Conservation (phyloP, 2,329 filamentous ascomycete species). For the Dendryphion nanum region DNA sequence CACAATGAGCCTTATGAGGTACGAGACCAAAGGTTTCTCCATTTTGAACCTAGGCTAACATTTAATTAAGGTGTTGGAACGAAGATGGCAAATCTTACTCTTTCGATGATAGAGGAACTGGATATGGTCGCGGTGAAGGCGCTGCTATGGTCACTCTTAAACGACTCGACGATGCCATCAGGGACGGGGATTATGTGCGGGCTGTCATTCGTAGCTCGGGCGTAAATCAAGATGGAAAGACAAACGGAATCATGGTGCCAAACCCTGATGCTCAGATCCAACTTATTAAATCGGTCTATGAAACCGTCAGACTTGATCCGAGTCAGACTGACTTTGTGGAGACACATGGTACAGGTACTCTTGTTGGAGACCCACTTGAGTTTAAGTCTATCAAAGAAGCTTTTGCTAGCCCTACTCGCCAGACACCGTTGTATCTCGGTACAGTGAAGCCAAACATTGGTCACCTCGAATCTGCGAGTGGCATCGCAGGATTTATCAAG, state of each 20-base stretch:
- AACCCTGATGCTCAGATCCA: slow-evolving; percentile 3
- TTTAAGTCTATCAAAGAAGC: slow-evolving; percentile 7
- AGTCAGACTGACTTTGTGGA: slow-evolving; percentile 10
- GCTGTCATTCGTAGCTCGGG: slow-evolving; percentile 26
- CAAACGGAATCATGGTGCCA: slow-evolving; percentile 9
- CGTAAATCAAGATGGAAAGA: slow-evolving; percentile 28
- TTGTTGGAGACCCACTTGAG: slow-evolving; percentile 43
- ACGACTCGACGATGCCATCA: slow-evolving; percentile 17
- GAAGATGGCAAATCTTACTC: slow-evolving; percentile 20
- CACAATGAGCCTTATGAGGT: neutral
- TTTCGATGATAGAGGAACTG: slow-evolving; percentile 22
- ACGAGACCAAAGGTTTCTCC: slow-evolving; percentile 1
- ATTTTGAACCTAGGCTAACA: too few relatives aligned
- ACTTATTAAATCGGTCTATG: slow-evolving; percentile 21
- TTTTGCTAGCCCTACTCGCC: too few relatives aligned
- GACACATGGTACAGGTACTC: slow-evolving; percentile 53
- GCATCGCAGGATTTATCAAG: slow-evolving; percentile 37
- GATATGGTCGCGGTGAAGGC: slow-evolving; percentile 31
- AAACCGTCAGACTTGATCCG: slow-evolving; percentile 25
- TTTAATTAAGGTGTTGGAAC: too few relatives aligned
- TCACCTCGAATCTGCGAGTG: slow-evolving; percentile 39
- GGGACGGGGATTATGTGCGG: slow-evolving; percentile 24
- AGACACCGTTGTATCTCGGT: slow-evolving; percentile 15
- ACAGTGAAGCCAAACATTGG: slow-evolving; percentile 39
- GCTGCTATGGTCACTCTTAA: slow-evolving; percentile 26